These are phyloP conservation scores for Candida vartiovaarae DNA, from an alignment of 805 yeast genomes.

Conservation along the genomic window DNA sequence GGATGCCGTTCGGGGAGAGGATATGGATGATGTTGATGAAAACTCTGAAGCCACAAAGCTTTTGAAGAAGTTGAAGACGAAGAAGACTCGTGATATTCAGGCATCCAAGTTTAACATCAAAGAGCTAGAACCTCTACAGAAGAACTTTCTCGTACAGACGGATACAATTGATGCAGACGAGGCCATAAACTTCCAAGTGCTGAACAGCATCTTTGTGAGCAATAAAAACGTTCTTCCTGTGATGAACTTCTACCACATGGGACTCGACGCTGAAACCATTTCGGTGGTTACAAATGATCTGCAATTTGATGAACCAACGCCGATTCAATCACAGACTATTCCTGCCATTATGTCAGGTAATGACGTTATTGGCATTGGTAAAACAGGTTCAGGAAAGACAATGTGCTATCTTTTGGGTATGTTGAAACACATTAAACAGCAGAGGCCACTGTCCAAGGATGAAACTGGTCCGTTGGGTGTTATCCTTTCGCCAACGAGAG, in stretches of 20 bases:
- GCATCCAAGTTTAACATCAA: slow-evolving; percentile 27
- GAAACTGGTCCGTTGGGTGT: slow-evolving; percentile 76
- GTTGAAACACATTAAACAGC: slow-evolving; percentile 77
- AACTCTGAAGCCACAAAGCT: slow-evolving; percentile 28
- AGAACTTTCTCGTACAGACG: slow-evolving; percentile 51
- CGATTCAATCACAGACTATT: slow-evolving; percentile 85
- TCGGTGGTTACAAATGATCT: slow-evolving; percentile 43
- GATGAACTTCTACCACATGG: slow-evolving; percentile 72
- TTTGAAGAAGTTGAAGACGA: slow-evolving; percentile 37
- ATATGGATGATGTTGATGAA: slow-evolving; percentile 25
- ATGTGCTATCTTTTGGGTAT: slow-evolving; percentile 81
- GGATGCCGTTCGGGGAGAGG: slow-evolving; percentile 23
- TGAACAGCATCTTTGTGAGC: slow-evolving; percentile 37
- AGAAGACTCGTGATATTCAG: slow-evolving; percentile 41
- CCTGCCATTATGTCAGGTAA: slow-evolving; percentile 88
- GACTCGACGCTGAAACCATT: slow-evolving; percentile 56
- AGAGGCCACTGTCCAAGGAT: slow-evolving; percentile 36
- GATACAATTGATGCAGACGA: slow-evolving; percentile 44
- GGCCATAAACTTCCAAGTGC: slow-evolving; percentile 55
- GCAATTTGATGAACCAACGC: slow-evolving; percentile 59
- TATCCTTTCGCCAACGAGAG: slow-evolving; percentile 87
- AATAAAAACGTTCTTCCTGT: slow-evolving; percentile 45
- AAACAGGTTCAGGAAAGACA: slow-evolving; percentile 96
- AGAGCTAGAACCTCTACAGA: slow-evolving; percentile 48
- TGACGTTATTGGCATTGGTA: slow-evolving; percentile 90